Evolutionary conservation across 2,329 filamentous ascomycete species (phyloP).

Genomic region (Thermothelomyces thermophilus): DNA sequence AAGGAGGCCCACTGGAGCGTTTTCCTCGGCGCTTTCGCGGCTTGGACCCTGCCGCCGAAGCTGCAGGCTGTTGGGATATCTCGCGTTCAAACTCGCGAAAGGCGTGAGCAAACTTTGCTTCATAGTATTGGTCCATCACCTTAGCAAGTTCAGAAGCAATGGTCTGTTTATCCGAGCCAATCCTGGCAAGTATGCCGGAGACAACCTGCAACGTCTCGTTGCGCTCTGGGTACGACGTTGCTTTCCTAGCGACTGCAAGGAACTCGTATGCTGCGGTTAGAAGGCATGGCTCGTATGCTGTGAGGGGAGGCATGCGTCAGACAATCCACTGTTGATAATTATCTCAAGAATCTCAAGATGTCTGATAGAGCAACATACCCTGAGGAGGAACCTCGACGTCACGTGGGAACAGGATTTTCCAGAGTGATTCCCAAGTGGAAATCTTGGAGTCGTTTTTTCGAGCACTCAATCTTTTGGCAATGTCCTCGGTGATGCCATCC

Average conservation of each 20-base stretch:
- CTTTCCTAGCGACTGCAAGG: background rate
- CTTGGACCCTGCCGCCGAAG: too few relatives aligned
- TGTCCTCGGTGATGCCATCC: background rate
- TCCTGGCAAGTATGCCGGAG: background rate
- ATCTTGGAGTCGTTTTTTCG: background rate
- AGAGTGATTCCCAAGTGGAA: background rate
- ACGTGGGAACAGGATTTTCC: background rate
- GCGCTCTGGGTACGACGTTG: background rate
- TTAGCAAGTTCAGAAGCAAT: background rate
- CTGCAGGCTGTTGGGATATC: background rate
- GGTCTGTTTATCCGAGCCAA: too few relatives aligned
- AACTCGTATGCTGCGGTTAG: background rate
- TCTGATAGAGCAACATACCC: too few relatives aligned
- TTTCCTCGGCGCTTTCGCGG: too few relatives aligned
- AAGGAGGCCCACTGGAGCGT: too few relatives aligned
- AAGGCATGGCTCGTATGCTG: background rate
- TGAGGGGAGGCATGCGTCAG: too few relatives aligned
- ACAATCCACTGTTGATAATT: too few relatives aligned
- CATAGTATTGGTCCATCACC: background rate
- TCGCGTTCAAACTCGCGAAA: background rate
- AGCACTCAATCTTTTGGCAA: background rate
- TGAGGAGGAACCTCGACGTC: background rate
- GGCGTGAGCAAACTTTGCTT: background rate
- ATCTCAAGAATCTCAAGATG: too few relatives aligned
- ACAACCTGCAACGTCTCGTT: background rate